Evolutionary conservation across 2,329 filamentous ascomycete genomes (phyloP).

Genomic region (Seiridium cupressi): DNA sequence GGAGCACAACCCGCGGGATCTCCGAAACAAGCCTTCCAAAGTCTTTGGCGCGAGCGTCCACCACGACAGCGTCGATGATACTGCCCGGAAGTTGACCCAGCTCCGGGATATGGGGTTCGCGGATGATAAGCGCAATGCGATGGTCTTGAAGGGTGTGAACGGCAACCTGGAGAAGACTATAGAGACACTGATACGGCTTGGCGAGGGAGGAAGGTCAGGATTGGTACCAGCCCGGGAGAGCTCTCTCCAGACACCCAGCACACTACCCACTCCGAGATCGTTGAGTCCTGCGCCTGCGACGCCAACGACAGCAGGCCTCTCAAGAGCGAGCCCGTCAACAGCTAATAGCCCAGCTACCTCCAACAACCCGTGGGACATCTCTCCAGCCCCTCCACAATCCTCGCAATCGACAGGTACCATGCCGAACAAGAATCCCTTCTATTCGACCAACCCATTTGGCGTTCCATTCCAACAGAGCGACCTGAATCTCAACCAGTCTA

Average conservation of each 20-base stretch:
- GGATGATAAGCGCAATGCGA: slow-evolving; percentile 77
- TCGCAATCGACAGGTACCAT: slow-evolving; percentile 64
- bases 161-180: slow-evolving; percentile 85
- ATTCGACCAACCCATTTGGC: slow-evolving; percentile 71
- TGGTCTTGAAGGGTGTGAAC: slow-evolving; percentile 77
- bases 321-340: slow-evolving; percentile 24
- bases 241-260: slow-evolving; percentile 40
- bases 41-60: slow-evolving; percentile 69
- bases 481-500: slow-evolving; percentile 59
- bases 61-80: slow-evolving; percentile 51
- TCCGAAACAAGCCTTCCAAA: slow-evolving; percentile 63
- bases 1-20: slow-evolving; percentile 28
- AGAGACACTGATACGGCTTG: slow-evolving; percentile 79
- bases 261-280: slow-evolving; percentile 47
- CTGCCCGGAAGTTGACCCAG: slow-evolving; percentile 73
- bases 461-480: slow-evolving; percentile 41
- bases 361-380: slow-evolving; percentile 68
- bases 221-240: slow-evolving; percentile 34
- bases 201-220: slow-evolving; percentile 60
- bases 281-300: slow-evolving; percentile 49
- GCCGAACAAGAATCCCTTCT: slow-evolving; percentile 56
- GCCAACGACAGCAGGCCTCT: slow-evolving; percentile 26
- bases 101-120: slow-evolving; percentile 90
- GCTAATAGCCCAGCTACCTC: slow-evolving; percentile 40
- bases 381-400: slow-evolving; percentile 55